Base-by-base conservation (phyloP, 192 early-diverging fungal genomes). In the Chytriomyces confervae region DNA sequence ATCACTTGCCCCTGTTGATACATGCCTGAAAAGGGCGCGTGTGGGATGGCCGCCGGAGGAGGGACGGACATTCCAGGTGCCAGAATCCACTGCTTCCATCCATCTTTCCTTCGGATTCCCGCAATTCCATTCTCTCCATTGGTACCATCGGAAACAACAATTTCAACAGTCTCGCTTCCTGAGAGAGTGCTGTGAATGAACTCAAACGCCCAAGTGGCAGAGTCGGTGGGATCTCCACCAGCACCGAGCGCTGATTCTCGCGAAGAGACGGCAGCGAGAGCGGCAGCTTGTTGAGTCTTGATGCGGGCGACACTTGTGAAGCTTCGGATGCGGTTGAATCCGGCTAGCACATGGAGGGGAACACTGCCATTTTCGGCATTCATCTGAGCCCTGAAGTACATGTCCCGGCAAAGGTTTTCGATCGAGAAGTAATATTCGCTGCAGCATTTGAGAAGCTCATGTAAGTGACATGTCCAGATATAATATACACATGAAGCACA, bases 371-470 rank as follows among this genome's bases (percentile, higher is more conserved):
- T 80, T 61, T 93, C 86, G 5, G 86, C 68, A 66, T 96, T 90
- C 96, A 99, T 99, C 78, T 97, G 93, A 60, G 85, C 82, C 61
- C 97, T 92, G 86, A 99, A 95, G 83, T 89, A 99, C 20, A 98
- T 87, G 81, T 99, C 97, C 66, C 93, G 94, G 91, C 95, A 96
- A 66, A 99, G 86, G 77, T 99, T 99, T 51, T 98, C 96, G 60
- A 97, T 90, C 62, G 94, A 95, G 78, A 98, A 98, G 86, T 99
- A 99, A 84, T 95, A 99, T 81, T 99, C 87, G 74, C 92, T 94
- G 77, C 20, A 45, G 8, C 8, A 47, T 68, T 10, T 68, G 7
- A 46, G 66, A 45, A 46, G 27, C 1, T 60, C 9, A 13, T 18
- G 53, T 57, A 20, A n/a, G 13, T 5, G 53, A 20, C 16, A 13